Evolutionary conservation across 1,139 yeast genomes (phyloP), one percentile per base, ranked within the genome.

Genomic region (Yamadazyma songkhlaensis): DNA sequence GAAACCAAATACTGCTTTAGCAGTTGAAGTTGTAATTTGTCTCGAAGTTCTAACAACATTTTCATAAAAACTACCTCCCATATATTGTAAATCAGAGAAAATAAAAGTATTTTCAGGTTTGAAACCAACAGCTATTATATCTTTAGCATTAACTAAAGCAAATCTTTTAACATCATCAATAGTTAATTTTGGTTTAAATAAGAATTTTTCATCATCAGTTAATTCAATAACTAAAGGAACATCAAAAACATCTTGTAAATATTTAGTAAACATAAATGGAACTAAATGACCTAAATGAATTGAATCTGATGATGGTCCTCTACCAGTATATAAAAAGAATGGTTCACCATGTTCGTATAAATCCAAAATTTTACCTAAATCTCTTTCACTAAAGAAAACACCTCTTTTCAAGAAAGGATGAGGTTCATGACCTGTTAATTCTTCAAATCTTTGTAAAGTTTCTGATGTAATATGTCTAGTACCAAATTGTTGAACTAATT

Each of bases 211-310:
- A 59, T 94, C 99, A 60, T 94, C 99, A 3, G 98, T 94, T 65
- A 94, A 72, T 63, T 92, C 97, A 50, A 94, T 81, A 30, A 94
- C 95, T 48, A 94, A 73, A n/a, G 98, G 97, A 40, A 79, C 97
- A 57, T 92, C 97, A 60, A 94, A 92, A 3, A 90, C 98, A 35
- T 90, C 97, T 64, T 94, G 99, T 53, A 94, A 74, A 98, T 98
- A 94, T 63, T 89, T 89, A 42, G 98, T 92, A 70, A 94, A 94
- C 29, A 85, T 62, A 57, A 94, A 94, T 9, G 99, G 99, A 44
- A 90, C 77, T 90, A 92, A 83, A 62, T 94, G 99, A 34, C 98
- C 99, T 67, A 94, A 72, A 60, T 94, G 99, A 88, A 94, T 84
- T 17, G 95, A 84, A 51, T 84, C 96, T 31, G 92, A 81, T 3